Evolutionary conservation across 2,329 filamentous ascomycete species (phyloP), one percentile per base, ranked within the genome.

Genomic region (Trichoderma arundinaceum): DNA sequence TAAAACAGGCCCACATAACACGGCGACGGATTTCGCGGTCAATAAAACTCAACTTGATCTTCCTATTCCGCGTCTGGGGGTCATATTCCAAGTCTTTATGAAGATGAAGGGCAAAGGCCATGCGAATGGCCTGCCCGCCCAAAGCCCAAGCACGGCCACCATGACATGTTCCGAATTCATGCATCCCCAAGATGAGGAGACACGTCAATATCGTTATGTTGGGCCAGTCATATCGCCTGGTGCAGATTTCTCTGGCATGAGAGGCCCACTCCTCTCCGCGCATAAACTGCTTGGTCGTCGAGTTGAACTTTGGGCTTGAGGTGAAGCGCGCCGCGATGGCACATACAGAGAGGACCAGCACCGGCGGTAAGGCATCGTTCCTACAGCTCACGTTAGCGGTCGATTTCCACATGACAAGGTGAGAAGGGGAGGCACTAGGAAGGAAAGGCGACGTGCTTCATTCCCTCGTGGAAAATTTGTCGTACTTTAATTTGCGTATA

Each of bases 1-100:
- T 78, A 73, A 97, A 97, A 75, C 94, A 98, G 12, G 94, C 92
- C 95, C 95, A 99, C 94, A 99, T 98, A 2, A 93, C 95, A 65
- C 95, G 87, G 70, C 95, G 84, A 67, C 95, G 86, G 62, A 98
- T 97, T 76, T 99, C 95, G 33, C 92, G 90, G 76, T 98, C 95
- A 15, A 94, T 92, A 71, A 95, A 95, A 74, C 92, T 97, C 60
- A 95, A 84, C 68, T 90, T 87, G 2, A 84, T 83, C 12, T 85
- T 82, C 19, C 84, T 83, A 46, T 86, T 85, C n/a, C 84, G 81
- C n/a, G 84, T 85, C 41, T 87, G 78, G 0, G 92, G 91, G 71
- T 96, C 92, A 72, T 91, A 88, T 68, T 96, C 92, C 33, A 97
- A 84, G 75, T 98, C 95, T 74, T 90, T 91, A 79, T 99, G 95